phyloP scores from a whole-genome alignment of 2,329 filamentous ascomycete genomes.

The Dothideomycetes sp. region DNA sequence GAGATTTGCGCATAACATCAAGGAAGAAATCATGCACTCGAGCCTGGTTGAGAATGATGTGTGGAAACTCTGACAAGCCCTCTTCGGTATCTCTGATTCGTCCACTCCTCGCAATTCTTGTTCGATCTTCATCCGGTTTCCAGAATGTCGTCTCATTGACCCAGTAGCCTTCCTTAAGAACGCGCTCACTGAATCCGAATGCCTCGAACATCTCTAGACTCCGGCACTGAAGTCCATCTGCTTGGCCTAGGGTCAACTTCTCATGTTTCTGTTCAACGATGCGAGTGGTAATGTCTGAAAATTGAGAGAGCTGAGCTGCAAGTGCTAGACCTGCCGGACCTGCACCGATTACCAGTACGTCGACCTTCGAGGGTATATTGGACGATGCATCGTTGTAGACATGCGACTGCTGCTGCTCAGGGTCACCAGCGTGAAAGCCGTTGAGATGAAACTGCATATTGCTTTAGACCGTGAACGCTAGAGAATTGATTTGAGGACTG shows the following conservation, averaged over 20 bases:
- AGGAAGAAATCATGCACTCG: constrained; percentile 8
- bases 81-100: constrained; percentile 8
- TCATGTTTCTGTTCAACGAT: constrained; percentile 35
- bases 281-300: constrained; percentile 34
- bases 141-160: constrained; percentile 52
- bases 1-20: constrained; percentile 7
- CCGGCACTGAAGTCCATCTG: constrained; percentile 27
- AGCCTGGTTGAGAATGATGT: constrained; percentile 61
- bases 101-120: constrained; percentile 6
- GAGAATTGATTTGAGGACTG: no score
- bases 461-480: no score
- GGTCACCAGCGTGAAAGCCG: constrained; percentile 21
- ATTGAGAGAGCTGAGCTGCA: constrained; percentile 39
- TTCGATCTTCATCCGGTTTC: constrained; percentile 39
- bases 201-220: constrained; percentile 38
- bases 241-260: constrained; percentile 26
- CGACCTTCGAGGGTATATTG: constrained; percentile 23
- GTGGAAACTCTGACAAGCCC: constrained; percentile 37
- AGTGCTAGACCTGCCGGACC: constrained; percentile 38
- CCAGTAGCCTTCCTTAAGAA: constrained; percentile 55
- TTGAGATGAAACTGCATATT: constrained; percentile 23
- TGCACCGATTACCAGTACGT: constrained; percentile 40
- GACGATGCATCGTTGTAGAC: constrained; percentile 14
- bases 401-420: constrained; percentile 19
- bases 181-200: constrained; percentile 51